Evolutionary conservation across 371 early-diverging fungal genomes (phyloP), one percentile per base, ranked within the genome.

Genomic region (Quaeritorhiza haematococci): DNA sequence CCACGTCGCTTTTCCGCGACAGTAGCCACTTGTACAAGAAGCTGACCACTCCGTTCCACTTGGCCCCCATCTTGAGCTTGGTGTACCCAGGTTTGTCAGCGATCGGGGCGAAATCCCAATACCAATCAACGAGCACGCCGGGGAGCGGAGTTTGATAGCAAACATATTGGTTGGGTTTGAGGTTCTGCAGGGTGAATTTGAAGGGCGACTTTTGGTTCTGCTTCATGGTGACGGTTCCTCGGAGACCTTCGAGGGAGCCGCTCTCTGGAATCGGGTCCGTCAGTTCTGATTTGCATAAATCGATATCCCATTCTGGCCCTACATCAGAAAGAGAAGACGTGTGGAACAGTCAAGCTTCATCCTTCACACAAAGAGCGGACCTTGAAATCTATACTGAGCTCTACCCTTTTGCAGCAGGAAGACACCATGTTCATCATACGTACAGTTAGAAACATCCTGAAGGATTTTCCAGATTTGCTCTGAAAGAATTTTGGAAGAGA

Each of bases 261-360:
- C 19, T 21, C 28, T 38, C 44, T 17, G 46, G 33, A 3, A 33
- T 29, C 10, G 19, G n/a, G 17, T 13, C 21, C 5, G 24, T 30
- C 17, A 63, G 50, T 17, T 23, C 48, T 7, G 53, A 58, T 3
- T 8, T 29, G 28, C 34, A 35, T 21, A 58, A 44, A 35, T 63
- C 63, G 2, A 58, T 55, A 46, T 63, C 63, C 63, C 63, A 63
- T 33, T 57, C 57, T 1, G 63, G 63, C 63, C 63, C n/a, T n/a
- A n/a, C n/a, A n/a, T n/a, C n/a, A n/a, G n/a, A n/a, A n/a, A n/a
- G n/a, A n/a, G n/a, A n/a, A n/a, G n/a, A n/a, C n/a, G n/a, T n/a
- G n/a, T n/a, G n/a, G n/a, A n/a, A n/a, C n/a, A n/a, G n/a, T n/a
- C n/a, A n/a, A n/a, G n/a, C n/a, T n/a, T n/a, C n/a, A n/a, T n/a